Base-by-base conservation (phyloP, 768 basidiomycete species). In the Boletus coccyginus region DNA sequence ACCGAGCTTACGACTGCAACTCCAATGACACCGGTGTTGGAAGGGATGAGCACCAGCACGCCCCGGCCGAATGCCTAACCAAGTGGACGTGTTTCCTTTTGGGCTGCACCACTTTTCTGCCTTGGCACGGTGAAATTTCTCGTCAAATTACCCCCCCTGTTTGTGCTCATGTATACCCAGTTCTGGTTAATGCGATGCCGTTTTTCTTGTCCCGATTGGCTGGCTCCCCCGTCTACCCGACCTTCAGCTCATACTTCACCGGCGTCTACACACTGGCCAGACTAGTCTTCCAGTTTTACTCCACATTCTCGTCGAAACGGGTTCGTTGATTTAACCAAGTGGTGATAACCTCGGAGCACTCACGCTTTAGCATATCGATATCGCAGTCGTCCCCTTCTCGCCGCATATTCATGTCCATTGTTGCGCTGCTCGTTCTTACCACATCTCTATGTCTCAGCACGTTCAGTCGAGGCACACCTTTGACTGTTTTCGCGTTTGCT, bases 181-280 rank as follows among this genome's bases (percentile, higher is more conserved):
- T n/a, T 29, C 46, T 48, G 12, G 5, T 32, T 16, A 48, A 48
- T 7, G 32, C 21, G 11, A 36, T 33, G 3, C 19, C 41, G n/a
- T 55, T 55, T 49, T 55, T 55, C 46, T 36, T 55, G 53, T 55
- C 46, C 24, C 16, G 47, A 43, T 9, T 55, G 27, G 35, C 47
- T 12, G 47, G n/a, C 4, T 44, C 54, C n/a, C 17, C 41, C 1
- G 32, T 55, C 40, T 38, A 49, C 24, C 10, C 52, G 27, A 53
- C 43, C 36, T 46, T 45, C 7, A 29, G 27, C 29, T 53, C 52
- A 13, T 53, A 45, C 27, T 38, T 17, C 36, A 31, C 43, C 1
- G 46, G 17, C 27, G n/a, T 10, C 11, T 45, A 46, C n/a, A 53
- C 43, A 24, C 19, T 7, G 17, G 46, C 36, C 35, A 45, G 38